Evolutionary conservation across 371 early-diverging fungal species (phyloP).

Genomic region (Circinella minor): DNA sequence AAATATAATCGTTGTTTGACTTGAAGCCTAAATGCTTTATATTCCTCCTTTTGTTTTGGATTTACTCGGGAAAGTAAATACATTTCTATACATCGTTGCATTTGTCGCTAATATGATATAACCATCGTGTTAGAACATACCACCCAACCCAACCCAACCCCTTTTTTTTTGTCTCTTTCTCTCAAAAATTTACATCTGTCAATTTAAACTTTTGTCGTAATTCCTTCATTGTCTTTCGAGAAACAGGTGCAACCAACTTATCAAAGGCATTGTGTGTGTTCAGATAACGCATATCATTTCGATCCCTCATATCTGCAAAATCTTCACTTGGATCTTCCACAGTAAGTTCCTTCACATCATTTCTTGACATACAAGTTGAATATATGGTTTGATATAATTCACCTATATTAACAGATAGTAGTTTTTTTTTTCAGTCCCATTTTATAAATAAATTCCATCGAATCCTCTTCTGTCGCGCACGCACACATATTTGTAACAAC

Average conservation of each 20-base stretch:
- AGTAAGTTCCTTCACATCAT: slow-evolving; percentile 68
- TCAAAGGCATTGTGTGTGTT: slow-evolving; percentile 62
- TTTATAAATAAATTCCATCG: too few relatives aligned
- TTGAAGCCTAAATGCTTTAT: slow-evolving; percentile 70
- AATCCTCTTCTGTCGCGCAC: background rate
- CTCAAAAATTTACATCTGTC: slow-evolving; percentile 48
- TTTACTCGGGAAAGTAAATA: slow-evolving; percentile 64
- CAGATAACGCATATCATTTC: slow-evolving; percentile 76
- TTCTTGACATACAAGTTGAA: slow-evolving; percentile 52
- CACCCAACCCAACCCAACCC: background rate
- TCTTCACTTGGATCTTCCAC: slow-evolving; percentile 95
- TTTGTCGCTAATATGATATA: slow-evolving; percentile 63
- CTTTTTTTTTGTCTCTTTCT: background rate
- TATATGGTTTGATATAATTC: slow-evolving; percentile 72
- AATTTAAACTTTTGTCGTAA: slow-evolving; percentile 61
- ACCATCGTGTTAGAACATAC: too few relatives aligned
- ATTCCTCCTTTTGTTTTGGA: slow-evolving; percentile 51
- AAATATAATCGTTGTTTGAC: slow-evolving; percentile 84
- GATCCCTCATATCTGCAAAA: slow-evolving; percentile 86
- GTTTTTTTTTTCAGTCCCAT: too few relatives aligned
- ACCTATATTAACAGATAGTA: slow-evolving; percentile 21
- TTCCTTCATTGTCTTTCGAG: slow-evolving; percentile 42
- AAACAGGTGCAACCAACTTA: slow-evolving; percentile 63
- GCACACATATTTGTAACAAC: background rate
- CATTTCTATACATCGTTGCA: slow-evolving; percentile 81